Base-by-base conservation (phyloP, 345 rosid species). In the Luvunga scandens region DNA sequence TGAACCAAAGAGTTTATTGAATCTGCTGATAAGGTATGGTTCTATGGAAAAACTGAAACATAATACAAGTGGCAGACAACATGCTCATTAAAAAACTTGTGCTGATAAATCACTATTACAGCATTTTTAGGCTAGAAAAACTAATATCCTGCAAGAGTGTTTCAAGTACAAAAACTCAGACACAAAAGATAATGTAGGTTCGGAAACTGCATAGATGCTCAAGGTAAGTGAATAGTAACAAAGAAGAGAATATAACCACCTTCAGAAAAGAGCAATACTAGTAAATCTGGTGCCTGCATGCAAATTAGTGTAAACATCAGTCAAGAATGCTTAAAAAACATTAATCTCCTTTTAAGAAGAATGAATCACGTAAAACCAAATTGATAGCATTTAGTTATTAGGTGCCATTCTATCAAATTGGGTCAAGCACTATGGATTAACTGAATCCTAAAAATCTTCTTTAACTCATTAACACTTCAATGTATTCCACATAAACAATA, bases 241-340 rank as follows among this genome's bases (percentile, higher is more conserved):
- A 62, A 53, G 60, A 66, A 63, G 10, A 73, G 69, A 65, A 81
- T 14, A 67, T 28, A 53, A 83, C 77, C 81, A 90, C 99, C 99
- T 92, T 88, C 80, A 71, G 88, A 85, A 86, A 96, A 92, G 30
- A 96, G 85, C 76, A 90, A 83, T 10, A 85, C 85, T 34, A 96
- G 92, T 78, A 96, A 85, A 56, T 96, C 95, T 36, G 97, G 95
- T 50, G 98, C 95, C 99, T 96, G 93, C 89, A 88, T 34, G 71
- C 7, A 74, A 77, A 81, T 48, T 10, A 74, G 65, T 34, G 38
- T n/a, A 12, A 19, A 60, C n/a, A 82, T 25, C 6, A 27, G 53
- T 65, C 74, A 34, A 30, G 50, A 73, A 10, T 28, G 10, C 39
- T 60, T 68, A 48, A 36, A 30, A 59, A 63, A 62, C 42, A 31